Evolutionary conservation across 441 rosid species (phyloP).

Genomic region (Manihot esculenta): DNA sequence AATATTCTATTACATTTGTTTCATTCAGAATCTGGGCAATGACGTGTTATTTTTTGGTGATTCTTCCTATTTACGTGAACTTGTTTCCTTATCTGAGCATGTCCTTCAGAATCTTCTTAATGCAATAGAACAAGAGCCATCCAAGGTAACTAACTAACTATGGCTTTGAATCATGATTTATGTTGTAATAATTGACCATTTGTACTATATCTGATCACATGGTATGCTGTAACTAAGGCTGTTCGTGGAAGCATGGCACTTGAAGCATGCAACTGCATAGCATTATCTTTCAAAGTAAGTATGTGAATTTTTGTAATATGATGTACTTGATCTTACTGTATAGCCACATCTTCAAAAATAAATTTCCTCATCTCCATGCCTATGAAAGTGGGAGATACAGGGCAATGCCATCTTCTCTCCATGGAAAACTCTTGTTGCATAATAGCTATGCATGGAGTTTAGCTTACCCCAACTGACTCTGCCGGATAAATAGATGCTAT

Average conservation of each 20-base stretch:
- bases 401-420: neutral
- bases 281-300: constrained; percentile 61
- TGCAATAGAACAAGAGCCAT: constrained; percentile 60
- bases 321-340: constrained; percentile 9
- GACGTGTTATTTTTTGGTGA: constrained; percentile 68
- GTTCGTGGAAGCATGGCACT: constrained; percentile 76
- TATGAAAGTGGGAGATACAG: neutral
- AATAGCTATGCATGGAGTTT: neutral
- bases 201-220: constrained; percentile 23
- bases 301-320: constrained; percentile 6
- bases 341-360: neutral
- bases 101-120: constrained; percentile 51
- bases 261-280: constrained; percentile 86
- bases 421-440: neutral
- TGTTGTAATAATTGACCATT: neutral
- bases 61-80: constrained; percentile 56
- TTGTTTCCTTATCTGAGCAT: constrained; percentile 38
- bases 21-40: constrained; percentile 55
- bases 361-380: neutral
- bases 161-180: constrained; percentile 8
- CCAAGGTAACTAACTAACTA: constrained; percentile 55
- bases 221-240: constrained; percentile 40
- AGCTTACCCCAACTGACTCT: neutral
- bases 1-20: constrained; percentile 9
- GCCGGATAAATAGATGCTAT: constrained; percentile 1